Conservation (phyloP, 495 filamentous ascomycete genomes). For the Lasiosphaeria hispida region DNA sequence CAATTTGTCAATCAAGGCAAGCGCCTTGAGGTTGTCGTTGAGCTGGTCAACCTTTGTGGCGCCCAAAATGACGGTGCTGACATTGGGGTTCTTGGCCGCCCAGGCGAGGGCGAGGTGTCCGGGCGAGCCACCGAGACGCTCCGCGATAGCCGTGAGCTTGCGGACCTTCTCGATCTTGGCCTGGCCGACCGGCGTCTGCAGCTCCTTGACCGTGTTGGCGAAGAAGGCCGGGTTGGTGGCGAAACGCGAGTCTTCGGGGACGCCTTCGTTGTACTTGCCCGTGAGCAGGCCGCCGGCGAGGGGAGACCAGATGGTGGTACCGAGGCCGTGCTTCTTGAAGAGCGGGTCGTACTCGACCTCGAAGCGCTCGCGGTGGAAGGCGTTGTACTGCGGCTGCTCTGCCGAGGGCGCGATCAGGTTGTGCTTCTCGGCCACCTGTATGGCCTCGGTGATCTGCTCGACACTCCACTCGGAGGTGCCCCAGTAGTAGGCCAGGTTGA, state of each 20-base stretch:
- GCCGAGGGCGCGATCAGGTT: slow-evolving; percentile 77
- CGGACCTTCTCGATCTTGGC: slow-evolving; percentile 46
- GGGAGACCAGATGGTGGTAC: slow-evolving; percentile 71
- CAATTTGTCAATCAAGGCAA: slow-evolving; percentile 61
- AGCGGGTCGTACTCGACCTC: slow-evolving; percentile 71
- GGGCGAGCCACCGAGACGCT: slow-evolving; percentile 59
- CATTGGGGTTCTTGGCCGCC: slow-evolving; percentile 72
- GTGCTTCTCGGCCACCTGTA: slow-evolving; percentile 67
- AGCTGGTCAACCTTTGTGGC: slow-evolving; percentile 71
- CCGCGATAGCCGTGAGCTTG: slow-evolving; percentile 58
- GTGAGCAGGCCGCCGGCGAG: slow-evolving; percentile 68
- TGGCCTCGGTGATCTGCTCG: slow-evolving; percentile 75
- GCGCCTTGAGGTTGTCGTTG: slow-evolving; percentile 61
- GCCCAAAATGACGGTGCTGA: slow-evolving; percentile 70
- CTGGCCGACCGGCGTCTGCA: slow-evolving; percentile 31
- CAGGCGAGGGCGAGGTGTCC: slow-evolving; percentile 68
- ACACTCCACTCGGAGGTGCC: slow-evolving; percentile 86
- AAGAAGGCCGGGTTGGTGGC: slow-evolving; percentile 45
- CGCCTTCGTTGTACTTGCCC: slow-evolving; percentile 75
- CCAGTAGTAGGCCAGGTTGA: slow-evolving; percentile 82
- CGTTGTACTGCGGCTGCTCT: slow-evolving; percentile 86
- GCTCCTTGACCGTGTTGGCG: slow-evolving; percentile 34
- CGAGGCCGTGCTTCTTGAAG: slow-evolving; percentile 60
- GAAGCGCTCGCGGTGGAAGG: slow-evolving; percentile 68
- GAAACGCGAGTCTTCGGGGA: slow-evolving; percentile 57